These are phyloP conservation scores for Cladosporium sp. DNA, from an alignment of 2,329 filamentous ascomycete genomes.

Conservation along the genomic window DNA sequence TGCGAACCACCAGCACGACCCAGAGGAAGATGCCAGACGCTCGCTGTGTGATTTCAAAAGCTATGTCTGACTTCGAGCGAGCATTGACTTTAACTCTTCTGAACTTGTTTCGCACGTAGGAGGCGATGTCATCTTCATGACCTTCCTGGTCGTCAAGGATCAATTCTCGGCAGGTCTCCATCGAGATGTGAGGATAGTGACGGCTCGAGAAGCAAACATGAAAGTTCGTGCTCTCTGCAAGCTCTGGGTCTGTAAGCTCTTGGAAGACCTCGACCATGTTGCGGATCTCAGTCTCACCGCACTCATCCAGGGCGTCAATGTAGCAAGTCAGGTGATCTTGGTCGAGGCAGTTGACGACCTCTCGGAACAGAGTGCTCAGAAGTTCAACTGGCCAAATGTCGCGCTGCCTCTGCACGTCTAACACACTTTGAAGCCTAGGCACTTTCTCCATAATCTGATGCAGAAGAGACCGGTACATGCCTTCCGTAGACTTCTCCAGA, in stretches of 20 bases:
- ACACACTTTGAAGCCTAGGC: slow-evolving; percentile 34
- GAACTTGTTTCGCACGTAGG: not conserved
- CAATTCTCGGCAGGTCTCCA: not conserved
- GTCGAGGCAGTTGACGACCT: slow-evolving; percentile 20
- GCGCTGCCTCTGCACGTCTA: slow-evolving; percentile 16
- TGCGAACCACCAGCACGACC: slow-evolving; percentile 11
- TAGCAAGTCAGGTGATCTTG: slow-evolving; percentile 30
- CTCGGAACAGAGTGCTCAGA: not conserved
- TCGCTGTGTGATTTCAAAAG: not conserved
- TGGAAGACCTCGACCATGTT: slow-evolving; percentile 38
- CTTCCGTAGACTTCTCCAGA: slow-evolving; percentile 40
- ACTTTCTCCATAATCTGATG: slow-evolving; percentile 39
- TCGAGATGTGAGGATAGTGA: slow-evolving; percentile 30
- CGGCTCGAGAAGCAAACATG: slow-evolving; percentile 39
- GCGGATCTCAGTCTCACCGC: slow-evolving; percentile 34
- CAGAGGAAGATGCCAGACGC: slow-evolving; percentile 14
- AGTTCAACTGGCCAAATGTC: not conserved
- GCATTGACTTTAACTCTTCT: not conserved
- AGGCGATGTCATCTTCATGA: not conserved
- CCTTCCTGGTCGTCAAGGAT: not conserved
- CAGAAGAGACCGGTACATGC: slow-evolving; percentile 48
- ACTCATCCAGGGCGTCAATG: slow-evolving; percentile 46
- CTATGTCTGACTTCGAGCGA: not conserved
- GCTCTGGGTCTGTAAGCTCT: slow-evolving; percentile 21
- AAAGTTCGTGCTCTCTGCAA: slow-evolving; percentile 14